These are phyloP conservation scores for Penium margaritaceum DNA, from an alignment of 139 green algal genomes.

Conservation along the genomic window DNA sequence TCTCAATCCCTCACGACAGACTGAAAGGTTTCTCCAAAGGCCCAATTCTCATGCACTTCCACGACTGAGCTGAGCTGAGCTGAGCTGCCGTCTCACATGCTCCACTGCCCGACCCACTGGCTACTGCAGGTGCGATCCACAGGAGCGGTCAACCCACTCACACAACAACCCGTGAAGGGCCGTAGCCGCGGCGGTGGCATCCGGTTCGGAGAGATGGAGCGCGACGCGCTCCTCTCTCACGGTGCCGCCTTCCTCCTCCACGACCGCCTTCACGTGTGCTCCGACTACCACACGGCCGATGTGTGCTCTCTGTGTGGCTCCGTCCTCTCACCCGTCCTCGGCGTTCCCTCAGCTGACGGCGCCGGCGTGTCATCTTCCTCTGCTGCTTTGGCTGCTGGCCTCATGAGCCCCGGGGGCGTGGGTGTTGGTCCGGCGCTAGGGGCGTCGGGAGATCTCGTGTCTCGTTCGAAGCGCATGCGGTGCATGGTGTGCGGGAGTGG, in stretches of 20 bases:
- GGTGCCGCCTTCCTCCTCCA: conserved; percentile 89
- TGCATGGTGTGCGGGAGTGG: conserved; percentile 39
- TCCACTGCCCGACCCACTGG: too few species aligned
- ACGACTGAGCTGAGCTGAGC: too few species aligned
- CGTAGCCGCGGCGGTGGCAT: conserved; percentile 92
- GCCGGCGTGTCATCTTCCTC: too few species aligned
- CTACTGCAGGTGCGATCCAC: conserved; percentile 72
- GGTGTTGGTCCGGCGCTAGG: neutral
- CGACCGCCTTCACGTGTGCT: conserved; percentile 79
- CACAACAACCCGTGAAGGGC: conserved; percentile 92
- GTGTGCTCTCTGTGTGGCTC: conserved; percentile 77
- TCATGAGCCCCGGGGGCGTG: too few species aligned
- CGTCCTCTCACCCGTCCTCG: conserved; percentile 58
- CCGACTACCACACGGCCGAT: conserved; percentile 79
- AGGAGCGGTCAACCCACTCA: conserved; percentile 88
- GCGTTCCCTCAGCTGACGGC: too few species aligned
- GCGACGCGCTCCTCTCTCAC: conserved; percentile 89
- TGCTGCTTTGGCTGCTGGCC: too few species aligned
- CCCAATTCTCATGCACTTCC: too few species aligned
- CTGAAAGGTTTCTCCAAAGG: too few species aligned
- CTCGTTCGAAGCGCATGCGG: neutral
- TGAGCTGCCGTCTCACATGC: too few species aligned
- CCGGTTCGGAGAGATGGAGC: conserved; percentile 97
- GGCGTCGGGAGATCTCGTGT: too few species aligned
- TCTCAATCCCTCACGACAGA: too few species aligned